A percentile compares a stretch with the other conserved stretches of the same genome.
Evolutionary conservation across 2,329 filamentous ascomycete genomes (phyloP).

Genomic region (Chaetomiaceae sp.): DNA sequence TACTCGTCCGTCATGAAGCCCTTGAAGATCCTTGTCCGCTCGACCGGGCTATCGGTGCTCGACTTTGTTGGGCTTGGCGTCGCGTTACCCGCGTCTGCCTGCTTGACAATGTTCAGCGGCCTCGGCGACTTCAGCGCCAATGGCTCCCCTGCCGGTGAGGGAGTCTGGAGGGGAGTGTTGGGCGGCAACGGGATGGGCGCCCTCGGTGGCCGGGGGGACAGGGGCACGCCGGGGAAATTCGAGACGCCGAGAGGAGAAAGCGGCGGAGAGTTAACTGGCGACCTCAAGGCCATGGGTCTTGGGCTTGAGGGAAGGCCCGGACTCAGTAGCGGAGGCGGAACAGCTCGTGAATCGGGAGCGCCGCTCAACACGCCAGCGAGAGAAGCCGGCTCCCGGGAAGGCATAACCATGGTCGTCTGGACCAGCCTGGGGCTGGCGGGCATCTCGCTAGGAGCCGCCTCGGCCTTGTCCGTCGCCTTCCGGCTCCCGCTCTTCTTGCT

Average conservation of each 20-base stretch:
- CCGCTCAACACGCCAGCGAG: constrained; percentile 49
- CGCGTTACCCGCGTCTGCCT: constrained; percentile 25
- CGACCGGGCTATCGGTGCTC: constrained; percentile 37
- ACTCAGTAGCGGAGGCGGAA: constrained; percentile 48
- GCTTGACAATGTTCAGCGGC: constrained; percentile 38
- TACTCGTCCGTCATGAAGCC: constrained; percentile 82
- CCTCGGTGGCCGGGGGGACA: constrained; percentile 70
- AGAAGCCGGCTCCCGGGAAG: constrained; percentile 41
- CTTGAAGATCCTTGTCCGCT: constrained; percentile 59
- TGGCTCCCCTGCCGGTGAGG: constrained; percentile 42
- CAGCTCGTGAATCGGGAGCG: constrained; percentile 22
- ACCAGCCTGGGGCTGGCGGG: constrained; percentile 38
- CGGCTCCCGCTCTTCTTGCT: constrained; percentile 53
- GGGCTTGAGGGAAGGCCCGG: constrained; percentile 58
- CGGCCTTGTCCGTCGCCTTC: constrained; percentile 42
- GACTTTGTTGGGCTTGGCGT: constrained; percentile 31
- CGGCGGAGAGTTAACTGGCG: constrained; percentile 58
- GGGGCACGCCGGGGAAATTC: constrained; percentile 26
- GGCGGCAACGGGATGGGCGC: constrained; percentile 69
- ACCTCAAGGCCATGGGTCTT: constrained; percentile 51
- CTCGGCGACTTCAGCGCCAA: constrained; percentile 38
- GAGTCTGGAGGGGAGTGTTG: constrained; percentile 62
- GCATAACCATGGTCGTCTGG: constrained; percentile 29
- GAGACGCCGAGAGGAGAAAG: constrained; percentile 58
- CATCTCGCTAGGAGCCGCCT: constrained; percentile 32